Evolutionary conservation across 2,329 filamentous ascomycete species (phyloP).

Genomic region (Fonsecaea pugnacius): DNA sequence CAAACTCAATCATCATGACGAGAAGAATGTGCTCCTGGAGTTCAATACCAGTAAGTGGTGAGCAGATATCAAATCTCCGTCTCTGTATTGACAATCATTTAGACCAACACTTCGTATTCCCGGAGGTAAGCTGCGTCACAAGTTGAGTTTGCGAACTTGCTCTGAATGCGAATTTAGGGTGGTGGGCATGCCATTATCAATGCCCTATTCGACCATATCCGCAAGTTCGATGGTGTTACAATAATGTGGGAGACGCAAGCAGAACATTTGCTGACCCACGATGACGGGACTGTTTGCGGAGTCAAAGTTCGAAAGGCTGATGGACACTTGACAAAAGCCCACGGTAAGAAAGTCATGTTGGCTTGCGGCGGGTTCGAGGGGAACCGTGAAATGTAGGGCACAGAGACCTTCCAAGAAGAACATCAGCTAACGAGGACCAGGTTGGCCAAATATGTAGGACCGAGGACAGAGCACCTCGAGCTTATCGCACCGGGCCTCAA

Average conservation of each 20-base stretch:
- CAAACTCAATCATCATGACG: slow-evolving; percentile 44
- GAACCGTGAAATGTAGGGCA: slow-evolving; percentile 48
- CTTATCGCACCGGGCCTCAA: slow-evolving; percentile 49
- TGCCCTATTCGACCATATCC: slow-evolving; percentile 46
- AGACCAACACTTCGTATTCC: slow-evolving; percentile 48
- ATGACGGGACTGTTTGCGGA: slow-evolving; percentile 44
- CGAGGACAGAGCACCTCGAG: slow-evolving; percentile 46
- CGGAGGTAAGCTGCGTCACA: slow-evolving; percentile 36
- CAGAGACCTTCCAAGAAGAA: background rate
- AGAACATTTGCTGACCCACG: slow-evolving; percentile 42
- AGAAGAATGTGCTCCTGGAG: slow-evolving; percentile 48
- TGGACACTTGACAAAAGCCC: slow-evolving; percentile 39
- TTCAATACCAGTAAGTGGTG: slow-evolving; percentile 42
- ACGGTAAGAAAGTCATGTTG: slow-evolving; percentile 43
- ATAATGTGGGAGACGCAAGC: slow-evolving; percentile 49
- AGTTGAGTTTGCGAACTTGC: background rate
- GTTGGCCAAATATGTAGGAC: slow-evolving; percentile 44
- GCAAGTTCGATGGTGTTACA: slow-evolving; percentile 42
- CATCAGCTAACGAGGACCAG: slow-evolving; percentile 11
- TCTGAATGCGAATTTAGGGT: slow-evolving; percentile 31
- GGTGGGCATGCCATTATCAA: slow-evolving; percentile 48
- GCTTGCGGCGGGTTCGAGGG: slow-evolving; percentile 50
- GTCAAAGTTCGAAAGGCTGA: slow-evolving; percentile 47
- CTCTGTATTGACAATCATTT: slow-evolving; percentile 7
- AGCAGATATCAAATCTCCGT: background rate